Evolutionary conservation across 1,284 basidiomycete species (phyloP).

Genomic region (Cutaneotrichosporon sp.): DNA sequence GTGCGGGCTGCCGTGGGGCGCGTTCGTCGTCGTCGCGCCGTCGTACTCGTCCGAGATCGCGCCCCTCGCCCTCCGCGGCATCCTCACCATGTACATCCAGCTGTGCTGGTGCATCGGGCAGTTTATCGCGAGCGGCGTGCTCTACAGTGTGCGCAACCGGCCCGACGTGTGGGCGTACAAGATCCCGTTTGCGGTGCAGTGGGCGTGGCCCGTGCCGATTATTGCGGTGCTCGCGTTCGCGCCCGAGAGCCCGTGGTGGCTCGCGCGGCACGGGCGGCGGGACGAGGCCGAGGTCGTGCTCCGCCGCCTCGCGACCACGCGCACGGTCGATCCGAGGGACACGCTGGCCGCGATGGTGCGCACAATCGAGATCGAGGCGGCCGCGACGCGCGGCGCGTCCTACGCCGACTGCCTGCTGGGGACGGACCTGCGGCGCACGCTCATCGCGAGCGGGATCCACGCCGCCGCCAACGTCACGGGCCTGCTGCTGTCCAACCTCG

Average conservation of each 20-base stretch:
- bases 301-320: slow-evolving; percentile 24
- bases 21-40: slow-evolving; percentile 33
- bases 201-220: slow-evolving; percentile 48
- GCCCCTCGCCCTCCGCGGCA: slow-evolving; percentile 41
- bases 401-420: slow-evolving; percentile 41
- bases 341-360: slow-evolving; percentile 40
- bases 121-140: slow-evolving; percentile 23
- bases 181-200: slow-evolving; percentile 53
- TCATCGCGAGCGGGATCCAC: slow-evolving; percentile 19
- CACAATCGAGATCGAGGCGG: slow-evolving; percentile 37
- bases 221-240: slow-evolving; percentile 28
- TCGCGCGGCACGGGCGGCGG: slow-evolving; percentile 31
- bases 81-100: slow-evolving; percentile 51
- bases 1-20: slow-evolving; percentile 54
- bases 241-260: slow-evolving; percentile 38
- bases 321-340: slow-evolving; percentile 29
- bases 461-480: slow-evolving; percentile 29
- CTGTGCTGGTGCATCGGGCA: slow-evolving; percentile 57
- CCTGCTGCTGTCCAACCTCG: slow-evolving; percentile 22
- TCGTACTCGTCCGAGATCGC: slow-evolving; percentile 58
- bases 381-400: slow-evolving; percentile 21
- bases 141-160: slow-evolving; percentile 26
- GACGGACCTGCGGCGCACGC: slow-evolving; percentile 24
- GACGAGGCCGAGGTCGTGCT: slow-evolving; percentile 28
- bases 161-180: slow-evolving; percentile 17